Conservation (phyloP, 345 rosid genomes). For the Diplotaxis tenuifolia region DNA sequence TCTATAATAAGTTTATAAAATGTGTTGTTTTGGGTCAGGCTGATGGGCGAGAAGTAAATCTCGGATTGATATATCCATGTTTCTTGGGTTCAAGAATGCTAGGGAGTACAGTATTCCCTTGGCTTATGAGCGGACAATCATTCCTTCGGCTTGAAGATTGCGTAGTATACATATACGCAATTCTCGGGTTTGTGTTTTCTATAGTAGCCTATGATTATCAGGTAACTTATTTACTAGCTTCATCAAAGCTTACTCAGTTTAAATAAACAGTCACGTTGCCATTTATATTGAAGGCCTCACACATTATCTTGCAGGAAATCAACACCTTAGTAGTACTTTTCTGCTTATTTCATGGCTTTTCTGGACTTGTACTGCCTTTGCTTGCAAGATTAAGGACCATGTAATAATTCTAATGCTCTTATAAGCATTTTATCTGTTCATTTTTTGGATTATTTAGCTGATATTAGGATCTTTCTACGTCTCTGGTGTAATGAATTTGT, state of each 20-base stretch:
- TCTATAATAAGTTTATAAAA: too few species aligned
- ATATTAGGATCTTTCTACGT: constrained; percentile 6
- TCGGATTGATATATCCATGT: constrained; percentile 82
- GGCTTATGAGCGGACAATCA: constrained; percentile 66
- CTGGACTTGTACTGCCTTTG: constrained; percentile 70
- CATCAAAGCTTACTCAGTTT: neutral
- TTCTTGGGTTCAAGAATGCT: constrained; percentile 90
- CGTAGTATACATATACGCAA: constrained; percentile 56
- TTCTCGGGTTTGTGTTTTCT: constrained; percentile 64
- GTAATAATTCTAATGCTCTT: constrained; percentile 39
- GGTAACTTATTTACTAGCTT: constrained; percentile 42
- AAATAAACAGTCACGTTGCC: neutral
- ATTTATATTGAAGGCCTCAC: neutral
- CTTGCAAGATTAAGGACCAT: constrained; percentile 92
- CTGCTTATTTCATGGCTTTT: constrained; percentile 69
- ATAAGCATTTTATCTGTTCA: neutral
- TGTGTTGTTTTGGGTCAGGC: constrained; percentile 50
- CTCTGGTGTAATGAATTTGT: constrained; percentile 6
- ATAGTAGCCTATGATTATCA: constrained; percentile 90
- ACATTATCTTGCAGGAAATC: constrained; percentile 65
- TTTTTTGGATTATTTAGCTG: neutral
- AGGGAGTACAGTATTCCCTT: constrained; percentile 84
- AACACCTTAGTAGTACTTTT: constrained; percentile 66
- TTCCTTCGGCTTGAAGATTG: constrained; percentile 77
- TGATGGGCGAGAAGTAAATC: constrained; percentile 87